phyloP scores from a whole-genome alignment of 176 grass and related monocot genomes.

The Oryza longistaminata region DNA sequence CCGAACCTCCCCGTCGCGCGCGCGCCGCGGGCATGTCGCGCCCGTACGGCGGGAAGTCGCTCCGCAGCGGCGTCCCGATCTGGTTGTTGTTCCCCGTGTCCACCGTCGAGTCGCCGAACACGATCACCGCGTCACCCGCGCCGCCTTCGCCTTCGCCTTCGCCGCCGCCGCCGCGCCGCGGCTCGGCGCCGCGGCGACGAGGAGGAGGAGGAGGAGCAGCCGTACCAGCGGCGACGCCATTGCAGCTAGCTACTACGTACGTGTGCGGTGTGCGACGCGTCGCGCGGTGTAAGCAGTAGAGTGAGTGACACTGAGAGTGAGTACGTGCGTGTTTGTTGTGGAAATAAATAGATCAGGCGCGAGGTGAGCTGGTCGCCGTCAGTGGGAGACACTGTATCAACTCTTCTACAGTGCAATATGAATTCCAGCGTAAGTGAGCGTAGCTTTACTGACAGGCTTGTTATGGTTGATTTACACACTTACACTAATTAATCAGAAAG shows the following conservation, averaged over 20 bases:
- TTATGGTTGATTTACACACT: too few species aligned
- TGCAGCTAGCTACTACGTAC: background rate
- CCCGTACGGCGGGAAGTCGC: constrained; percentile 65
- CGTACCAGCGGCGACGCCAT: background rate
- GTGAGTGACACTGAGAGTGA: too few species aligned
- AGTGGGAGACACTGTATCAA: too few species aligned
- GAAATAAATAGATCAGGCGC: too few species aligned
- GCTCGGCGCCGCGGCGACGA: background rate
- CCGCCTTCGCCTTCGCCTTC: background rate
- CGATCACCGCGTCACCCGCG: constrained; percentile 70
- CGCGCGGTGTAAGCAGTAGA: too few species aligned
- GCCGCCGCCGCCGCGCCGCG: background rate
- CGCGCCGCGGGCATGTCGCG: constrained; percentile 52
- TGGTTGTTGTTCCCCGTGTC: constrained; percentile 92
- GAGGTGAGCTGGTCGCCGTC: too few species aligned
- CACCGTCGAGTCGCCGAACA: constrained; percentile 93
- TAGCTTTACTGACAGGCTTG: too few species aligned
- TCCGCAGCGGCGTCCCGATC: constrained; percentile 46
- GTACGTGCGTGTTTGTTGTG: too few species aligned
- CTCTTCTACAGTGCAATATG: too few species aligned
- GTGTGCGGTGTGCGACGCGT: too few species aligned
- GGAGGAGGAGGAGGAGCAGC: background rate
- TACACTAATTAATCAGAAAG: too few species aligned
- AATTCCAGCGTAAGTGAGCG: too few species aligned
- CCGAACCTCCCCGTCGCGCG: constrained; percentile 74